Evolutionary conservation across 352 stramenopile genomes (phyloP).

Genomic region (Phytophthora lateralis): DNA sequence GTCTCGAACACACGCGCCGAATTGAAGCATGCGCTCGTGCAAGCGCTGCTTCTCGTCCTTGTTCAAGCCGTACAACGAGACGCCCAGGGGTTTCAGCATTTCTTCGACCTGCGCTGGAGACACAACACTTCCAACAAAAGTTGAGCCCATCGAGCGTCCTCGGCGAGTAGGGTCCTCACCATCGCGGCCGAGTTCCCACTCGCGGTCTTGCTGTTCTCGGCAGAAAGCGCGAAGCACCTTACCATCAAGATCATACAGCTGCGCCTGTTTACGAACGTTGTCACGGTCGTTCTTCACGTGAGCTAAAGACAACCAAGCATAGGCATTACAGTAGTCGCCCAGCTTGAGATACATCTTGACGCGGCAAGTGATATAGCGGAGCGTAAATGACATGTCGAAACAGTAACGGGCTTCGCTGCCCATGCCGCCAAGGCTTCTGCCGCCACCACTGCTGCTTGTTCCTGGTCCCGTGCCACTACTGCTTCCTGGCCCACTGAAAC

Average conservation of each 20-base stretch:
- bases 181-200: constrained; percentile 22
- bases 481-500: constrained; percentile 51
- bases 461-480: constrained; percentile 51
- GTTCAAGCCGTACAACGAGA: constrained; percentile 71
- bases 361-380: constrained; percentile 73
- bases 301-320: constrained; percentile 75
- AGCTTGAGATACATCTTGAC: constrained; percentile 69
- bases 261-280: constrained; percentile 64
- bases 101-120: constrained; percentile 53
- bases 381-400: constrained; percentile 82
- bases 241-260: constrained; percentile 72
- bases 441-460: constrained; percentile 54
- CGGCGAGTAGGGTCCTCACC: constrained; percentile 26
- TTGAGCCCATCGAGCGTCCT: constrained; percentile 24
- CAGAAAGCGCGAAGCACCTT: constrained; percentile 63
- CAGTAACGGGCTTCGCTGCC: constrained; percentile 78
- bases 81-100: constrained; percentile 57
- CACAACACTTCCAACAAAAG: constrained; percentile 33
- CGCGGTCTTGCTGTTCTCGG: constrained; percentile 60
- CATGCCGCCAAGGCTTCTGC: constrained; percentile 69
- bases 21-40: constrained; percentile 54
- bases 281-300: constrained; percentile 82
- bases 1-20: constrained; percentile 49
- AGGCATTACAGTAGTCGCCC: constrained; percentile 59
- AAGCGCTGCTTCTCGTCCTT: constrained; percentile 64